A percentile compares a stretch with the other conserved stretches of the same genome.
These are phyloP conservation scores for Penicillium canariense DNA, from an alignment of 495 filamentous ascomycete genomes.

Conservation along the genomic window DNA sequence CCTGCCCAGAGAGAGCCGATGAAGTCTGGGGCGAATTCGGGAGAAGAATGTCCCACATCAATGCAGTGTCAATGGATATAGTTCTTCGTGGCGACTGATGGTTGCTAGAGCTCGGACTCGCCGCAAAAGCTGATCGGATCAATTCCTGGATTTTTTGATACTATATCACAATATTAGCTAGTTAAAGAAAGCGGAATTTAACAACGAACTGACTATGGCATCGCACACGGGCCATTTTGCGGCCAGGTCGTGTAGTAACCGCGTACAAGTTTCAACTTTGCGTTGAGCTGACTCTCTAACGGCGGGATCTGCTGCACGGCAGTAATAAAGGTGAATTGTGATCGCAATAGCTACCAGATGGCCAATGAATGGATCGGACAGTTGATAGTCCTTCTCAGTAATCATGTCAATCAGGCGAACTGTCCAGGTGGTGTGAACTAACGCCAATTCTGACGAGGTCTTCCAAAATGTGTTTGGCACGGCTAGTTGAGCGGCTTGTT, in stretches of 20 bases:
- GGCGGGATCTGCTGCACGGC: constrained; percentile 37
- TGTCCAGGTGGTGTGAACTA: constrained; percentile 45
- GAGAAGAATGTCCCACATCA: constrained; percentile 48
- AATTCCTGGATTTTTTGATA: constrained; percentile 36
- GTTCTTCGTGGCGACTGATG: constrained; percentile 36
- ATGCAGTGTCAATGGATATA: constrained; percentile 36
- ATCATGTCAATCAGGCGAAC: constrained; percentile 45
- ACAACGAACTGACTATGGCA: constrained; percentile 25
- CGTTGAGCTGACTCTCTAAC: constrained; percentile 39
- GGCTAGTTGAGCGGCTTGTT: constrained; percentile 41
- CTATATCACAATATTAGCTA: constrained; percentile 14
- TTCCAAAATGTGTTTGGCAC: constrained; percentile 48
- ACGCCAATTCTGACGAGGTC: constrained; percentile 39
- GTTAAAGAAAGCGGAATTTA: neutral
- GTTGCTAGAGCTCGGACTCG: constrained; percentile 28
- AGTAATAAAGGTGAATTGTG: constrained; percentile 44
- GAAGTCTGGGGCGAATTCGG: constrained; percentile 25
- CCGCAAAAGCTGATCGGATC: constrained; percentile 35
- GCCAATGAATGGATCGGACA: constrained; percentile 43
- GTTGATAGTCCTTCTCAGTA: constrained; percentile 36
- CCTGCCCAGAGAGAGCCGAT: constrained; percentile 14
- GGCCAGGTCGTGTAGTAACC: constrained; percentile 32
- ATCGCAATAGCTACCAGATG: constrained; percentile 40
- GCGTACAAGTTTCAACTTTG: constrained; percentile 36
- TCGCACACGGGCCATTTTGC: constrained; percentile 33